Conservation (phyloP, 1,139 yeast genomes). For the Geotrichum phurueaensis region DNA sequence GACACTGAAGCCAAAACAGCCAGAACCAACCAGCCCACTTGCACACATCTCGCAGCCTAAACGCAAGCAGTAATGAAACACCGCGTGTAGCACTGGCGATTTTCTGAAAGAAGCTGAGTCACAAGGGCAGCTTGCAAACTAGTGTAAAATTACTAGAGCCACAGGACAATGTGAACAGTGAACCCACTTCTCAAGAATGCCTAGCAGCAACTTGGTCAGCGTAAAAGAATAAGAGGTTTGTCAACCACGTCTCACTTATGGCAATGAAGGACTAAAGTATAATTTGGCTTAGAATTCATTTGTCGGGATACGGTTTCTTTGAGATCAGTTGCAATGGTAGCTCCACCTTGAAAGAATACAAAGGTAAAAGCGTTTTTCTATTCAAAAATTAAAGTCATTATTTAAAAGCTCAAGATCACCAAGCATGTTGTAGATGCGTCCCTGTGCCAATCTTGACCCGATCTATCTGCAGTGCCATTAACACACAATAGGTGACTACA, state of each 20-base stretch:
- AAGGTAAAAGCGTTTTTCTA: constrained; percentile 41
- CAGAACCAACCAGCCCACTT: constrained; percentile 51
- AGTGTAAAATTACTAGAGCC: constrained; percentile 49
- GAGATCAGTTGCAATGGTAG: constrained; percentile 49
- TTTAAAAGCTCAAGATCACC: constrained; percentile 42
- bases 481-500: constrained; percentile 40
- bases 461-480: constrained; percentile 47
- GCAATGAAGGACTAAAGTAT: constrained; percentile 46
- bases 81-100: constrained; percentile 23
- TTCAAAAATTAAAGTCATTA: constrained; percentile 46
- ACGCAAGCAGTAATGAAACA: constrained; percentile 39
- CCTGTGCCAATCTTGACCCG: constrained; percentile 45
- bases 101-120: constrained; percentile 43
- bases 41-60: constrained; percentile 44
- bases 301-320: constrained; percentile 47
- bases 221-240: constrained; percentile 36
- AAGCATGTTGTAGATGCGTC: constrained; percentile 44
- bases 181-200: constrained; percentile 49
- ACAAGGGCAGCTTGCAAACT: constrained; percentile 41
- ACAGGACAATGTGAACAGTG: constrained; percentile 45
- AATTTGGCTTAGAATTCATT: constrained; percentile 48
- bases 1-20: constrained; percentile 53
- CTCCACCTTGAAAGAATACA: constrained; percentile 44
- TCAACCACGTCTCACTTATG: constrained; percentile 39
- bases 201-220: constrained; percentile 45